Base-by-base conservation (phyloP, 495 filamentous ascomycete genomes). In the Annulohypoxylon nitens region DNA sequence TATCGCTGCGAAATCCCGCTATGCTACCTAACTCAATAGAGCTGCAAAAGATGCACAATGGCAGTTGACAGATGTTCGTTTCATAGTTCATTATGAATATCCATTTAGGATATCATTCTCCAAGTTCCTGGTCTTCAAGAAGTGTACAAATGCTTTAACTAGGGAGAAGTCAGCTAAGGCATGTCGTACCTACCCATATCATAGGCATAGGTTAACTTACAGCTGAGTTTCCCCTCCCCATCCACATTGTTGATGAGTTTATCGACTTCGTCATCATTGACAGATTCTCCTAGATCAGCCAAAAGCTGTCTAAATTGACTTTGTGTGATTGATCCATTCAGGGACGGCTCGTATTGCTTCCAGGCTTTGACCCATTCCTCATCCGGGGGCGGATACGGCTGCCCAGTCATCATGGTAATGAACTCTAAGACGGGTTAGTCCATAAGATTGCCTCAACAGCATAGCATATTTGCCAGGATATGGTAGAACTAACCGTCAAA, bases 371-470 rank as follows among this genome's bases (percentile, higher is more conserved):
- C 58, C 54, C 78, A 73, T 3, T 75, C 75, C 11, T 47, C 71
- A 26, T 79, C 76, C 0, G 53, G 41, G 2, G 76, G 71, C 6
- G 76, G 74, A 23, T 76, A 73, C 2, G 73, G 68, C 36, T 75
- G 75, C 4, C 79, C 79, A 2, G 78, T 81, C 79, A 81, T 81
- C 79, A 81, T 81, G 11, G 79, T 69, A 60, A 81, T 78, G 47
- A 81, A 81, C 60, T 80, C 79, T 79, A 62, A 23, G 20, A 34
- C 51, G 20, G n/a, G 43, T 75, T 30, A 70, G 71, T 10, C 18
- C 6, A 47, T 64, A 63, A 10, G 7, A 33, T 33, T 30, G 5
- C 30, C 50, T 25, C 12, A 54, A 11, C 30, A 39, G 23, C n/a
- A 12, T 20, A 50, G 67, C 10, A 7, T 18, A 50, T 34, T 30